Evolutionary conservation across 257 asterid species (phyloP).

Genomic region (Lycium ferocissimum): DNA sequence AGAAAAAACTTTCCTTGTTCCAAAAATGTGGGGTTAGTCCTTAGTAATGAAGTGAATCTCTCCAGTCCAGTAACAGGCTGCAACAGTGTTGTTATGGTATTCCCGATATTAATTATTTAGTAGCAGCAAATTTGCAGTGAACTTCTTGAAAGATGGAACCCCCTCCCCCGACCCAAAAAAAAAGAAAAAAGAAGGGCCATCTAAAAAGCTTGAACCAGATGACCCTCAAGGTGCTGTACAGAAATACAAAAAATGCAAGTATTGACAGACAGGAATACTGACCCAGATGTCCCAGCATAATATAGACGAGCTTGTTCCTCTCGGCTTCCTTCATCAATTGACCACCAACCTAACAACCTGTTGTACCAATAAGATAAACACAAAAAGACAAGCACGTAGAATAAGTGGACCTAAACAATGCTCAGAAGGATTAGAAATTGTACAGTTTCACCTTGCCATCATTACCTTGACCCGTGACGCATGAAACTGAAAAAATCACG

Average conservation of each 20-base stretch:
- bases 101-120: background rate
- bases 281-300: constrained; percentile 76
- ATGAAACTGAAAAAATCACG: constrained; percentile 76
- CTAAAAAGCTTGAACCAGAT: constrained; percentile 3
- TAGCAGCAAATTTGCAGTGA: too few species aligned
- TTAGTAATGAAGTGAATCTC: background rate
- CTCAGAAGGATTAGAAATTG: constrained; percentile 23
- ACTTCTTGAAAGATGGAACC: too few species aligned
- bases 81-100: background rate
- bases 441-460: constrained; percentile 5
- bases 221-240: background rate
- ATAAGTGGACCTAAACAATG: background rate
- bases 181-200: background rate
- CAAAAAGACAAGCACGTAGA: constrained; percentile 31
- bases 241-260: background rate
- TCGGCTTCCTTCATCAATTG: constrained; percentile 92
- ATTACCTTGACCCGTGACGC: constrained; percentile 86
- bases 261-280: constrained; percentile 31
- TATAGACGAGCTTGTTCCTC: constrained; percentile 95
- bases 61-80: background rate
- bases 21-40: too few species aligned
- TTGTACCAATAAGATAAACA: constrained; percentile 38
- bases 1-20: too few species aligned
- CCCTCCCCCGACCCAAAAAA: background rate
- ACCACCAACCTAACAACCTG: constrained; percentile 99